Evolutionary conservation across 352 stramenopile genomes (phyloP), one percentile per base, ranked within the genome.

Genomic region (Globisporangium ultimum): DNA sequence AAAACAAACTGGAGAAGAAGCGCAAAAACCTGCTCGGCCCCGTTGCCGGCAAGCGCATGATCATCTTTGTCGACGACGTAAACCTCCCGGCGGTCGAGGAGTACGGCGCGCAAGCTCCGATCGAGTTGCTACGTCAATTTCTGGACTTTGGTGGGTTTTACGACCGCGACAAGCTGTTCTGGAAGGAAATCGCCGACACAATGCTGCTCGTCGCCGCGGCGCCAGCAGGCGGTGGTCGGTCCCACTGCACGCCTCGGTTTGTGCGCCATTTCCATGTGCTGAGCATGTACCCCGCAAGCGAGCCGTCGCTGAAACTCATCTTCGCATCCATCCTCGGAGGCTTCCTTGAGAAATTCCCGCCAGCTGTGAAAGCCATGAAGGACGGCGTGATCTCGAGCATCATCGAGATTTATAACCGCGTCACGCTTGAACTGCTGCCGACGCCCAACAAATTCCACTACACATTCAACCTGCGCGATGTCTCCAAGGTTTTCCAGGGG

Each of bases 111-210:
- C 95, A 98, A 63, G 73, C 93, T 0, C 93, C 95, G 0, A 95
- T 98, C 28, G 95, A 98, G 67, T 67, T 98, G 13, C 62, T 98
- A 50, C 79, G 95, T 0, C 95, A 98, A 48, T 97, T 98, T 54
- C 74, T 98, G 0, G 95, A 98, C 61, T 97, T 97, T 54, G 93
- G 95, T 20, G 95, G 95, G 5, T 98, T 98, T 56, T 98, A 98
- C 74, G 95, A 98, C 60, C 85, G 95, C 13, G 91, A 98, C 59
- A 98, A 98, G 63, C 77, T 98, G 0, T 98, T 98, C 58, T 98
- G 93, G 89, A 98, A 98, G 64, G 89, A 98, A 41, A 96, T 98
- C 14, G 80, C 80, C 12, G 89, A 98, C 60, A 98, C 91, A 3
- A 91, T 97, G 74, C 62, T 98, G 17, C 72, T 98, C 1, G 87